A percentile compares a stretch with the other conserved stretches of the same genome.
Evolutionary conservation across 768 basidiomycete genomes (phyloP).

Genomic region (Amanita phalloides): DNA sequence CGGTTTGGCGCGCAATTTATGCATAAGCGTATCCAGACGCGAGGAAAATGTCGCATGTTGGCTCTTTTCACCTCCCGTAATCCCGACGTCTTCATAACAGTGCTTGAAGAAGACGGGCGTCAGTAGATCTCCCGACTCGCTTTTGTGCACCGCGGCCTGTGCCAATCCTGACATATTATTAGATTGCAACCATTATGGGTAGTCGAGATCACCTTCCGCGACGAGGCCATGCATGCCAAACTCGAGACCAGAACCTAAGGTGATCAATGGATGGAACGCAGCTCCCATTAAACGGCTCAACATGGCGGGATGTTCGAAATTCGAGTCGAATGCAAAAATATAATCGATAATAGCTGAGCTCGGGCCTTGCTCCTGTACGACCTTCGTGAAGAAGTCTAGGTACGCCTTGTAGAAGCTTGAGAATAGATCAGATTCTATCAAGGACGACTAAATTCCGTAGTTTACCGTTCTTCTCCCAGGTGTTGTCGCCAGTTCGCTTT

Average conservation of each 20-base stretch:
- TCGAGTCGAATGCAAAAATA: constrained; percentile 38
- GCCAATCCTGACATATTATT: constrained; percentile 2
- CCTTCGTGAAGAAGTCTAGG: constrained; percentile 33
- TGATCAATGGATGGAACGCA: constrained; percentile 42
- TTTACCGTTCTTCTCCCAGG: constrained; percentile 45
- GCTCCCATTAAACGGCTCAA: constrained; percentile 29
- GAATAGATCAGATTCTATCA: background rate
- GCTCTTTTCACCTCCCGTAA: background rate
- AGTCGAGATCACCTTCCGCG: background rate
- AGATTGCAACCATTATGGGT: background rate
- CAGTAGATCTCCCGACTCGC: background rate
- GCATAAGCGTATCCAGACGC: constrained; percentile 1
- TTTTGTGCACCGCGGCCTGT: constrained; percentile 5
- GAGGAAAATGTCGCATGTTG: background rate
- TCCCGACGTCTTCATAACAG: background rate
- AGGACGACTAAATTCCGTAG: background rate
- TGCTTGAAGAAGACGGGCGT: background rate
- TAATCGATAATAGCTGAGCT: constrained; percentile 38
- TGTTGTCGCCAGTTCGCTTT: constrained; percentile 39
- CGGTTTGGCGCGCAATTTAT: background rate
- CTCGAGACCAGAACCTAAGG: constrained; percentile 40
- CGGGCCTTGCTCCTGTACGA: constrained; percentile 28
- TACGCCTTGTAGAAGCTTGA: constrained; percentile 49
- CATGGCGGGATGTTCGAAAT: constrained; percentile 30
- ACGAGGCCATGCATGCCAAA: constrained; percentile 36